Percentiles rank a stretch among this genome's conserved stretches.
Evolutionary conservation across 2,329 filamentous ascomycete species (phyloP).

Genomic region (Microcera coccophila): DNA sequence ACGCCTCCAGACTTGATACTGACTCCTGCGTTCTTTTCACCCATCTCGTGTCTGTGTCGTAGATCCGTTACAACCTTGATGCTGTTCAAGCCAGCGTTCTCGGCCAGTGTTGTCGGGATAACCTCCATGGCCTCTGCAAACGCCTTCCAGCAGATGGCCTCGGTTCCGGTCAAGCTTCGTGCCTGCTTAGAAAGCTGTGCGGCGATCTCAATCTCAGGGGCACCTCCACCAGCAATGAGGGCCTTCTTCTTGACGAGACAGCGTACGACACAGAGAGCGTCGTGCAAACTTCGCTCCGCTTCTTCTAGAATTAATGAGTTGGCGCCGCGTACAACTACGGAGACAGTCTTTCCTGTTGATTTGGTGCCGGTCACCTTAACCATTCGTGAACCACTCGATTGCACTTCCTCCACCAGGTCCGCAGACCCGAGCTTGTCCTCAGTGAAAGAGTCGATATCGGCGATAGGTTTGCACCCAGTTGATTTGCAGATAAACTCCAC

Average conservation of each 20-base stretch:
- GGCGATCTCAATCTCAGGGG: slow-evolving; percentile 94
- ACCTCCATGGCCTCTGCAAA: slow-evolving; percentile 98
- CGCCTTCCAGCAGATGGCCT: slow-evolving; percentile 98
- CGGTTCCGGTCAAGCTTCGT: slow-evolving; percentile 80
- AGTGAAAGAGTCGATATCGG: slow-evolving; percentile 96
- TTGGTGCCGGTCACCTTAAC: slow-evolving; percentile 94
- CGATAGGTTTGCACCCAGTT: slow-evolving; percentile 97
- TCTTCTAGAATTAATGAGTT: slow-evolving; percentile 94
- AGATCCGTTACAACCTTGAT: slow-evolving; percentile 98
- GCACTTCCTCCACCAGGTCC: slow-evolving; percentile 88
- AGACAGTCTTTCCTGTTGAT: slow-evolving; percentile 80
- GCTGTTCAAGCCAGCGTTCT: slow-evolving; percentile 95
- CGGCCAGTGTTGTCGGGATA: slow-evolving; percentile 90
- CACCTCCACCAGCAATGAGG: slow-evolving; percentile 94
- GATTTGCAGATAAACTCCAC: slow-evolving; percentile 99
- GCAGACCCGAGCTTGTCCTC: slow-evolving; percentile 96
- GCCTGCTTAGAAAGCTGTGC: slow-evolving; percentile 79
- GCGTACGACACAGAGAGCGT: slow-evolving; percentile 94
- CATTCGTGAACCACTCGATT: slow-evolving; percentile 82
- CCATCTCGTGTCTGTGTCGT: slow-evolving; percentile 88
- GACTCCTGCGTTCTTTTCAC: slow-evolving; percentile 92
- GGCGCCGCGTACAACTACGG: slow-evolving; percentile 88
- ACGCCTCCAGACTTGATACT: slow-evolving; percentile 98
- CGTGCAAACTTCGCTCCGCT: slow-evolving; percentile 93
- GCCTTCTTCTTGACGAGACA: slow-evolving; percentile 99